Base-by-base conservation (phyloP, 768 basidiomycete species). In the Paxillus rubicundulus region DNA sequence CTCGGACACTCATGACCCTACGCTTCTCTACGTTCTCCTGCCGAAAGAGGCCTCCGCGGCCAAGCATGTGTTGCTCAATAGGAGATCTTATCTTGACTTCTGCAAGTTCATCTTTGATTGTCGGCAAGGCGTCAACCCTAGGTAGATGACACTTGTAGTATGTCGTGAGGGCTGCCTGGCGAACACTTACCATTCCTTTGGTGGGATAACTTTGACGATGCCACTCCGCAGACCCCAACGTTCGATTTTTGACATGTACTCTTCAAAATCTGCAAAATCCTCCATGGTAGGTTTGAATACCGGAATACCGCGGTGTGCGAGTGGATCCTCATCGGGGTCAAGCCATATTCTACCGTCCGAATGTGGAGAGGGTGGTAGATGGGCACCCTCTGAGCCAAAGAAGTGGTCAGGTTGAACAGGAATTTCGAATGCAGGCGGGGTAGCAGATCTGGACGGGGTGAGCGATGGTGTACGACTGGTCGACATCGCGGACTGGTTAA, bases 181-280 rank as follows among this genome's bases (percentile, higher is more conserved):
- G 40, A 47, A 62, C 37, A 71, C 88, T 65, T 52, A 92, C 95
- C 95, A 98, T 77, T 96, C 90, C 61, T 84, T 82, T 5, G 96
- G 96, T 28, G 96, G 96, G 54, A 99, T 88, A 56, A 99, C 83
- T 72, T 99, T 99, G 55, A 95, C 87, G 57, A 98, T 96, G 20
- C 97, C 97, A 58, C 92, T 93, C 52, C 77, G 77, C 65, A 77
- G 81, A 1, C 97, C 97, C 92, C 97, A 99, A 54, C 83, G 80
- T 66, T 95, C 92, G 41, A 98, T 79, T 54, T 72, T 82, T 57
- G 82, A 85, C 81, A 97, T 87, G 68, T 92, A 98, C 10, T 66
- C 85, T 64, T 99, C 96, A 69, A 98, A 98, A 70, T 94, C 90
- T 55, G 76, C 68, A 61, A 97, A 97, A 61, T 98, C 92, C 46